phyloP scores from a whole-genome alignment of 2,329 filamentous ascomycete species.

The Xylaria multiplex region DNA sequence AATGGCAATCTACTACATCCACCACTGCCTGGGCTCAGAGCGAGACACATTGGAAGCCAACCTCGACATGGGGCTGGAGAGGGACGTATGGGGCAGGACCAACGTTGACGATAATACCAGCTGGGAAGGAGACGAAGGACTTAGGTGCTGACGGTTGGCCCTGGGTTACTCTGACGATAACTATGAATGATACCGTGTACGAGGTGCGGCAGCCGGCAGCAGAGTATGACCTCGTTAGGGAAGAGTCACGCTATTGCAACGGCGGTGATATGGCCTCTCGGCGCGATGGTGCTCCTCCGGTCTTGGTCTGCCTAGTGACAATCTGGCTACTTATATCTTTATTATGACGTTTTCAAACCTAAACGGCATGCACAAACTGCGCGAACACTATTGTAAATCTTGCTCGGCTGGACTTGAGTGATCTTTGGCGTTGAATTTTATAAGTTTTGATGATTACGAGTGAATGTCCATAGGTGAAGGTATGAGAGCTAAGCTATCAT shows the following conservation, averaged over 20 bases:
- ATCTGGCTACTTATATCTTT: conserved; percentile 13
- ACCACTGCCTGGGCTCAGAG: conserved; percentile 13
- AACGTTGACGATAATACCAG: conserved; percentile 12
- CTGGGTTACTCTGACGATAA: conserved; percentile 15
- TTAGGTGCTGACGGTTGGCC: conserved; percentile 1
- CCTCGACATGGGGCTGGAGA: conserved; percentile 14
- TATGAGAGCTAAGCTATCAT: not conserved
- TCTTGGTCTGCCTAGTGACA: conserved; percentile 9
- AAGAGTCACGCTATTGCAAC: not conserved
- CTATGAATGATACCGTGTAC: conserved; percentile 14
- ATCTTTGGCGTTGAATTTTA: conserved; percentile 6
- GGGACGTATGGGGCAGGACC: conserved; percentile 5
- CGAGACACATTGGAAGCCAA: conserved; percentile 10
- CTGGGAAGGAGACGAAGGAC: conserved; percentile 7
- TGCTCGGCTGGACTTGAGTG: not conserved
- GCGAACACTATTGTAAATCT: not conserved
- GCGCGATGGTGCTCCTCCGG: conserved; percentile 4
- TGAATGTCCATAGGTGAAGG: conserved; percentile 7
- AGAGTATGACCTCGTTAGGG: conserved; percentile 9
- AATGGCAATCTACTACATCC: no score
- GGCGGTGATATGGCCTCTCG: conserved; percentile 17
- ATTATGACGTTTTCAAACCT: conserved; percentile 12
- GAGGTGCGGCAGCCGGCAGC: conserved; percentile 14
- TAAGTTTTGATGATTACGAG: not conserved
- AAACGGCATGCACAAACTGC: not conserved